A percentile compares a stretch with the other conserved stretches of the same genome.
Evolutionary conservation across 169 alveolate genomes (phyloP).

Genomic region (Cryptosporidium viatorum): DNA sequence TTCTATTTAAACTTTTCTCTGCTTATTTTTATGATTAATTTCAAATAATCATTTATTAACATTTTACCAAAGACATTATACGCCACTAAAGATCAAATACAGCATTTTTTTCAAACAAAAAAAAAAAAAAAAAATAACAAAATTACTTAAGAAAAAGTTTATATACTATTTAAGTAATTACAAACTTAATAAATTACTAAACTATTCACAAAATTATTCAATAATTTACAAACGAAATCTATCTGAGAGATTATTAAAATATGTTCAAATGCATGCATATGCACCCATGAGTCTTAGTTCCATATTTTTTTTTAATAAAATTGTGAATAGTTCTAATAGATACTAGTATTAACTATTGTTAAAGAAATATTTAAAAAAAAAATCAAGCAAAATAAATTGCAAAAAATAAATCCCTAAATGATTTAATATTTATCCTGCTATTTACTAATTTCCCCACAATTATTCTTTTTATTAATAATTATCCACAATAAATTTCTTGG

Average conservation of each 20-base stretch:
- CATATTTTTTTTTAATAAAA: too few relatives aligned
- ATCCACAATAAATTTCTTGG: background rate
- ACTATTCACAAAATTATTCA: background rate
- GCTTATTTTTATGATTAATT: conserved; percentile 2
- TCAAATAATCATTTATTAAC: conserved; percentile 28
- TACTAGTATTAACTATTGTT: too few relatives aligned
- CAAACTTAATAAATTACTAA: background rate
- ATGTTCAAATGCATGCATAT: background rate
- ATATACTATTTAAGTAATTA: background rate
- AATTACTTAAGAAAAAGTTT: background rate
- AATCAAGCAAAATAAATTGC: background rate
- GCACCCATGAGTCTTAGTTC: background rate
- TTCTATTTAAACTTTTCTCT: background rate
- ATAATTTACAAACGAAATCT: background rate
- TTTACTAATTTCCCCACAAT: background rate
- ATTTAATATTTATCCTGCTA: background rate
- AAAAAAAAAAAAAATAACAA: too few relatives aligned
- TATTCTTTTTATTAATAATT: background rate
- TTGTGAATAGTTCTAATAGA: too few relatives aligned
- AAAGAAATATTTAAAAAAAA: too few relatives aligned
- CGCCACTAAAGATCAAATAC: conserved; percentile 62
- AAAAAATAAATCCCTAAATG: background rate
- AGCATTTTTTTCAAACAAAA: background rate
- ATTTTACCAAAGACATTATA: conserved; percentile 45
- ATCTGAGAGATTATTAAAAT: too few relatives aligned